Evolutionary conservation across 148 eudicot genomes (phyloP).

Genomic region (Fallopia convolvulus): DNA sequence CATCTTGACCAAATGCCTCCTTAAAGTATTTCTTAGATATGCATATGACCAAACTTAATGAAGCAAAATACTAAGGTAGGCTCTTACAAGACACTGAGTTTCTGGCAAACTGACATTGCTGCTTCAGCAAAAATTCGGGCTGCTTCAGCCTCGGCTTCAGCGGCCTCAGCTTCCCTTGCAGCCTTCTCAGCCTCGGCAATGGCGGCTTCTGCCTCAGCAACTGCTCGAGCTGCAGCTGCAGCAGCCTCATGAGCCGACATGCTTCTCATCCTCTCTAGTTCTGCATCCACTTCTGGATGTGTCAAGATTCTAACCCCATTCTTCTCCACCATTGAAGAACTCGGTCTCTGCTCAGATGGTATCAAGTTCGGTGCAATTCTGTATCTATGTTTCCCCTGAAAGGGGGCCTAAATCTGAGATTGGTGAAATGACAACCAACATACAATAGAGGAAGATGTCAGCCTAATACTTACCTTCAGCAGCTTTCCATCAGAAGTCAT

Average conservation of each 20-base stretch:
- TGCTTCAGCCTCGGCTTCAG: slow-evolving; percentile 80
- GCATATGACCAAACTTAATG: background rate
- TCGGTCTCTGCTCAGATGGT: slow-evolving; percentile 20
- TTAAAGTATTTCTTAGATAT: background rate
- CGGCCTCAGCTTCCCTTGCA: slow-evolving; percentile 72
- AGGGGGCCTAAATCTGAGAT: background rate
- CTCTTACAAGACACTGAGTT: slow-evolving; percentile 1
- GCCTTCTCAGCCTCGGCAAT: slow-evolving; percentile 81
- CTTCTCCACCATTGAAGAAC: slow-evolving; percentile 27
- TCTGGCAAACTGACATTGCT: slow-evolving; percentile 21
- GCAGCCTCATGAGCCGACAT: slow-evolving; percentile 74
- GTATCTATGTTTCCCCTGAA: slow-evolving; percentile 77
- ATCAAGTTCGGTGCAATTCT: slow-evolving; percentile 43
- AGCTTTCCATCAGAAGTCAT: slow-evolving; percentile 53
- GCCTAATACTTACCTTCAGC: slow-evolving; percentile 43
- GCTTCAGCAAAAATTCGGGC: slow-evolving; percentile 56
- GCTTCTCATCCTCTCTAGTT: slow-evolving; percentile 65
- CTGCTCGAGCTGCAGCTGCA: slow-evolving; percentile 68
- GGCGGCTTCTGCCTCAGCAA: slow-evolving; percentile 94
- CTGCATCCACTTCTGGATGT: slow-evolving; percentile 52
- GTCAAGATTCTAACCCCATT: slow-evolving; percentile 35
- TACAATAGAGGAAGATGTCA: background rate
- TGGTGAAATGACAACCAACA: background rate
- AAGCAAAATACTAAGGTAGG: background rate
- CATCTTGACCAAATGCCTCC: too few relatives aligned